These are phyloP conservation scores for Trichothecium sympodiale DNA, from an alignment of 2,329 filamentous ascomycete genomes.

Conservation along the genomic window DNA sequence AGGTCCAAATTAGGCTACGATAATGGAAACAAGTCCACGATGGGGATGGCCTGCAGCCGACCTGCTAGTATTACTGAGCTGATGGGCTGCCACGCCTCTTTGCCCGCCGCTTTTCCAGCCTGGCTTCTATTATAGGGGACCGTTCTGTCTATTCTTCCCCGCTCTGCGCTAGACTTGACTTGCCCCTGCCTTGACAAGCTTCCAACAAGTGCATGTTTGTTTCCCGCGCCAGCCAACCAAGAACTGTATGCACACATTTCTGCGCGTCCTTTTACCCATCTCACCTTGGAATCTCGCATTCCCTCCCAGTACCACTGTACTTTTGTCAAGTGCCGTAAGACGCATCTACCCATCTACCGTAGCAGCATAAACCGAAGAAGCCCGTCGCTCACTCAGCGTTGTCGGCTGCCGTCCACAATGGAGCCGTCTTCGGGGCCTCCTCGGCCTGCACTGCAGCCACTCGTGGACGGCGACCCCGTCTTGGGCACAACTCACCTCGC, in stretches of 20 bases:
- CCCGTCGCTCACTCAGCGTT: neutral
- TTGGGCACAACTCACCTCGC: constrained; percentile 32
- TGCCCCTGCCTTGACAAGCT: neutral
- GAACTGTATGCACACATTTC: neutral
- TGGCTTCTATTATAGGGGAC: no score
- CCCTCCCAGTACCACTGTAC: neutral
- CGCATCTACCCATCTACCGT: no score
- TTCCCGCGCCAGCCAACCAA: neutral
- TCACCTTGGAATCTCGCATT: neutral
- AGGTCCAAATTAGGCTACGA: no score
- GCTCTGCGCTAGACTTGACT: no score
- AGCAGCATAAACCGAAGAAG: neutral
- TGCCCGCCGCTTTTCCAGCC: no score
- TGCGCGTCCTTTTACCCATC: neutral
- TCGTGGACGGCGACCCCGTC: neutral
- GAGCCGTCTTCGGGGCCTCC: constrained; percentile 5
- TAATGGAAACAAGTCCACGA: no score
- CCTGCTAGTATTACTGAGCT: no score
- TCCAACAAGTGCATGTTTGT: neutral
- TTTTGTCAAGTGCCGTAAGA: neutral
- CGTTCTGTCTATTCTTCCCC: no score
- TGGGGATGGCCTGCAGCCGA: no score
- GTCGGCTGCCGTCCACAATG: constrained; percentile 2
- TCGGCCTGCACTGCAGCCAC: constrained; percentile 2
- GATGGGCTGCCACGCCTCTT: no score